Base-by-base conservation (phyloP, 148 eudicot genomes). In the Rhododendron henanense region DNA sequence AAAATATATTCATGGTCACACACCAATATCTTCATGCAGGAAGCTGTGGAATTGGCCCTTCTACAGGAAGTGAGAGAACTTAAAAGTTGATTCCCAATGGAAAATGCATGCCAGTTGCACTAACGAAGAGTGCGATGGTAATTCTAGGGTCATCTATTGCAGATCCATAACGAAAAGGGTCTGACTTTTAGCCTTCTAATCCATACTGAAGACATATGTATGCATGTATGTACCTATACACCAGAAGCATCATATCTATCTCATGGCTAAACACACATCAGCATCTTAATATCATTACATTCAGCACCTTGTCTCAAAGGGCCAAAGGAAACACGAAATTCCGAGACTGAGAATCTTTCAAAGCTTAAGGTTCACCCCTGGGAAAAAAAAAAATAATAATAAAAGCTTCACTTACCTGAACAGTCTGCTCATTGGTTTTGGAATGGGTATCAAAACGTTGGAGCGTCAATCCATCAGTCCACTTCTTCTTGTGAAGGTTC, bases 391-490 rank as follows among this genome's bases (percentile, higher is more conserved):
- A 3, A 45, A 25, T 0, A 5, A 23, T 9, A 1, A 23, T 23
- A 1, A 53, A 77, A 55, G 7, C 16, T 53, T 73, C 47, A 48
- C 91, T 69, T 71, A 94, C 98, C 98, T 93, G 96, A 73, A 96
- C 98, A 65, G 98, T 96, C 90, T 94, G 98, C 88, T 96, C 98
- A 86, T 96, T 94, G 75, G 98, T 94, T 88, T 93, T 94, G 61
- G 98, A 96, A 88, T 96, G 98, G 83, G 89, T 81, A 87, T 96
- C 98, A 90, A 96, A 96, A 79, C 93, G 90, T 86, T 96, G 90
- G n/a, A 96, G 96, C 9, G 93, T 94, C 86, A 96, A 90, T 59
- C 98, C 98, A 92, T 96, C 98, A 31, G 98, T 93, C 98, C 98
- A 96, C 86, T 95, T 95, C 90, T 95, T 95, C 92, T 96, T 96